A percentile compares a stretch with the other conserved stretches of the same genome.
These are phyloP conservation scores for Colletotrichum spaethianum DNA, from an alignment of 2,329 filamentous ascomycete genomes.

Conservation along the genomic window DNA sequence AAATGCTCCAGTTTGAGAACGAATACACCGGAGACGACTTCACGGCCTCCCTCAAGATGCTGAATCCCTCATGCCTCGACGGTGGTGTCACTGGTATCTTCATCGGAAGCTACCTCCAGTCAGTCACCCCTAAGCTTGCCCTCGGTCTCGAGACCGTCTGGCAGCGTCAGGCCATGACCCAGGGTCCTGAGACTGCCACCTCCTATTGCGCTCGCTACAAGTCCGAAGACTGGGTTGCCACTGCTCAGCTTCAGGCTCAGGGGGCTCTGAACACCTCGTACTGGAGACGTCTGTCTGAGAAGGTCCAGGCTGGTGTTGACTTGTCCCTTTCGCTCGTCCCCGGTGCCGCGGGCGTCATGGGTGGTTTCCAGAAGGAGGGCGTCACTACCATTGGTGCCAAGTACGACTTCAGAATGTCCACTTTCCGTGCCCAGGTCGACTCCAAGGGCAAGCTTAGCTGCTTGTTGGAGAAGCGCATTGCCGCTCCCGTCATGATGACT, in stretches of 20 bases:
- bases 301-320: conserved; percentile 96
- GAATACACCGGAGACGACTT: conserved; percentile 97
- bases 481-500: conserved; percentile 91
- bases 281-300: conserved; percentile 93
- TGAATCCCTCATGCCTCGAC: conserved; percentile 95
- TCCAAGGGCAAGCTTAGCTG: conserved; percentile 94
- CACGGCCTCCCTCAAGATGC: conserved; percentile 90
- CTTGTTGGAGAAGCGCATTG: conserved; percentile 94
- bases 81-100: conserved; percentile 95
- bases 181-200: conserved; percentile 90
- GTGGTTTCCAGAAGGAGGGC: conserved; percentile 86
- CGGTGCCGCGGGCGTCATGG: conserved; percentile 79
- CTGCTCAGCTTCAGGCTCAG: conserved; percentile 85
- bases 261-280: conserved; percentile 92
- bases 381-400: conserved; percentile 94
- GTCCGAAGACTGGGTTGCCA: conserved; percentile 91
- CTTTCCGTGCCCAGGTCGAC: conserved; percentile 96
- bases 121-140: conserved; percentile 87
- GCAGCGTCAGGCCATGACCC: conserved; percentile 87
- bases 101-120: conserved; percentile 95
- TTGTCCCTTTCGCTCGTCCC: conserved; percentile 88
- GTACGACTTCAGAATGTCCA: conserved; percentile 97
- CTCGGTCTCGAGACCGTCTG: conserved; percentile 94
- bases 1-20: conserved; percentile 94
- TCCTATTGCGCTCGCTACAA: conserved; percentile 96